Evolutionary conservation across 1,284 basidiomycete genomes (phyloP).

Genomic region (Apiotrichum laibachii): DNA sequence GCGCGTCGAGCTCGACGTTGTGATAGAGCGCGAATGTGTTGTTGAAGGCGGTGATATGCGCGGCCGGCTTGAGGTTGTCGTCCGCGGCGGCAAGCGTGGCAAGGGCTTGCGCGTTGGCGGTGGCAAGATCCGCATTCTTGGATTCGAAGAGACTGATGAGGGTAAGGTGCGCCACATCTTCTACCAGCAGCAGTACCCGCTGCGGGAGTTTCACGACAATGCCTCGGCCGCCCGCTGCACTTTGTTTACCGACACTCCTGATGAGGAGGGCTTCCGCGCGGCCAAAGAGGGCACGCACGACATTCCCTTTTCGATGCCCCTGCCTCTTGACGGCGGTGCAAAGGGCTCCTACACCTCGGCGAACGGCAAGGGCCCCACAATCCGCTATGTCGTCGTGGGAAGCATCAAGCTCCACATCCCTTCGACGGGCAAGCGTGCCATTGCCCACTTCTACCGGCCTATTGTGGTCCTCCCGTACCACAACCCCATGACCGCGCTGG

Average conservation of each 20-base stretch:
- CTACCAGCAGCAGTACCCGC: slow-evolving; percentile 69
- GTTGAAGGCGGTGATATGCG: slow-evolving; percentile 77
- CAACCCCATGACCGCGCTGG: slow-evolving; percentile 64
- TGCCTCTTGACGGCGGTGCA: slow-evolving; percentile 66
- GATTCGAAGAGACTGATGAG: slow-evolving; percentile 66
- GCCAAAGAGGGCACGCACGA: slow-evolving; percentile 67
- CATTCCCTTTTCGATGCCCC: slow-evolving; percentile 73
- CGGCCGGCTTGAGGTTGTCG: slow-evolving; percentile 69
- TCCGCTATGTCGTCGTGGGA: slow-evolving; percentile 81
- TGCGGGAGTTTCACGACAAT: slow-evolving; percentile 58
- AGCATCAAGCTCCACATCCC: slow-evolving; percentile 78
- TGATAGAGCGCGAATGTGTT: slow-evolving; percentile 70
- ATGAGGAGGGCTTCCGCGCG: slow-evolving; percentile 68
- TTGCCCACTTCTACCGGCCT: slow-evolving; percentile 88
- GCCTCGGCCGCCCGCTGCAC: slow-evolving; percentile 30
- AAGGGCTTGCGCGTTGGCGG: slow-evolving; percentile 67
- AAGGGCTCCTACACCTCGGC: slow-evolving; percentile 68
- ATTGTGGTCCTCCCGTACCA: slow-evolving; percentile 80
- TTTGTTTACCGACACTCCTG: slow-evolving; percentile 59
- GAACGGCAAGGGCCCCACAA: slow-evolving; percentile 57
- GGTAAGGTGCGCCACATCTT: slow-evolving; percentile 75
- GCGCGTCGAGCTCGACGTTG: slow-evolving; percentile 78
- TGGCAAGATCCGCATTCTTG: slow-evolving; percentile 79
- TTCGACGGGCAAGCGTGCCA: slow-evolving; percentile 62
- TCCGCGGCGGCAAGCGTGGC: slow-evolving; percentile 62